Evolutionary conservation across 2,329 filamentous ascomycete species (phyloP), one percentile per base, ranked within the genome.

Genomic region (Sporothrix globosa): DNA sequence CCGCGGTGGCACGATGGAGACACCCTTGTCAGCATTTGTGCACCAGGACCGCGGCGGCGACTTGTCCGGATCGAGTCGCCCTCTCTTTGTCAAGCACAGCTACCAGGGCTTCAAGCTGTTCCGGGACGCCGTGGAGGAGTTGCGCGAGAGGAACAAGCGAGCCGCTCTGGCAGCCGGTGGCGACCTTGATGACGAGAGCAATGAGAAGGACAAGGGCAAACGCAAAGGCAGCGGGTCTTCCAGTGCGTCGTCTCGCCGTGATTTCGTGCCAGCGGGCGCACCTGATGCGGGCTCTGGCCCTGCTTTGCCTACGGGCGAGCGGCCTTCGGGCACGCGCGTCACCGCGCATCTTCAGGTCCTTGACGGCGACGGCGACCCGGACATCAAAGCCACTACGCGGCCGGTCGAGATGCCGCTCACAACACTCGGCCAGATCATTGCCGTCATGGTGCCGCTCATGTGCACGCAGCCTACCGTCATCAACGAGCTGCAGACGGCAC

Each of bases 81-180:
- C 67, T 0, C 39, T 44, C 1, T 68, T 68, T 60, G 44, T 68
- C 41, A 68, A 68, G 67, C 67, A 68, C 67, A 48, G 67, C 53
- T 68, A 68, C 67, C 41, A 58, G 21, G 67, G 67, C 52, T 68
- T 68, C 67, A 58, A 68, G 67, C 53, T 68, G 21, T 68, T 68
- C 24, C 53, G 53, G 4, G 67, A 60, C 39, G 67, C 67, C 24
- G 67, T 68, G 4, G 52, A 60, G 53, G 67, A 68, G 52, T 21
- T 60, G 53, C 34, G 53, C 3, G 67, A 39, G 17, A 24, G 67
- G 10, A 68, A 68, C 52, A 58, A 56, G 21, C 34, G 50, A 11
- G 66, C 44, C 10, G 46, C 44, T 7, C 4, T 50, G 0, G 61
- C 21, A 27, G 21, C 61, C 27, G 34, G 58, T 11, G 24, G 34